These are phyloP conservation scores for Boletus huronensis DNA, from an alignment of 768 basidiomycete genomes.

Conservation along the genomic window DNA sequence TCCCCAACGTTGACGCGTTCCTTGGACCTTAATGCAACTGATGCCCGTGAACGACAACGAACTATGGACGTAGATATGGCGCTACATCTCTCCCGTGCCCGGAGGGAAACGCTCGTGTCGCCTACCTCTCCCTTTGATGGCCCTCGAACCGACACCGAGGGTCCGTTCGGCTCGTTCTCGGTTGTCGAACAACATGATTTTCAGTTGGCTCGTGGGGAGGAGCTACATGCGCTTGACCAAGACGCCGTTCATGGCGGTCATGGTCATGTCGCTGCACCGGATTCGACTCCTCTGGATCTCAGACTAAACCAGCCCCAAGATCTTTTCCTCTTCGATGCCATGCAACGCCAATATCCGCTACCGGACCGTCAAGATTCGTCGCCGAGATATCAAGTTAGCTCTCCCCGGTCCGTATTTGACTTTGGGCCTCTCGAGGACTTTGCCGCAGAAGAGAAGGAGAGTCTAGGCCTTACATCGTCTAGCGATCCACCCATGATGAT, in stretches of 20 bases:
- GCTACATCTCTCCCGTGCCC: constrained; percentile 69
- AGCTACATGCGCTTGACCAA: constrained; percentile 12
- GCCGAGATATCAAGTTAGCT: constrained; percentile 67
- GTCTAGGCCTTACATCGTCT: constrained; percentile 55
- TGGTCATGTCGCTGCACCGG: not conserved
- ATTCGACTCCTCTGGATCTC: constrained; percentile 30
- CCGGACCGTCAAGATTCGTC: constrained; percentile 30
- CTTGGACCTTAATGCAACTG: constrained; percentile 66
- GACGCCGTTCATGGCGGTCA: constrained; percentile 4
- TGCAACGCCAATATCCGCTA: constrained; percentile 14
- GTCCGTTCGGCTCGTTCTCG: constrained; percentile 42
- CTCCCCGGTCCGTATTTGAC: constrained; percentile 59
- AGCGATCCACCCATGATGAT: constrained; percentile 21
- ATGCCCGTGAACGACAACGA: constrained; percentile 81
- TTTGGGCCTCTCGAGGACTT: constrained; percentile 77
- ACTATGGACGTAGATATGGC: constrained; percentile 96
- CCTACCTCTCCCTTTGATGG: constrained; percentile 35
- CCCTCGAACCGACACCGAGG: constrained; percentile 31
- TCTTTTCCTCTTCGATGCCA: constrained; percentile 40
- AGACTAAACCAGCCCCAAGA: constrained; percentile 45
- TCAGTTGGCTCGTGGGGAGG: constrained; percentile 37
- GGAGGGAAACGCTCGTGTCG: constrained; percentile 54
- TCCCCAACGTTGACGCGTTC: constrained; percentile 64
- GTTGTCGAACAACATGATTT: constrained; percentile 49
- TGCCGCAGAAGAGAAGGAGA: constrained; percentile 63